These are phyloP conservation scores for Hydrangea macrophylla DNA, from an alignment of 148 eudicot species.

Conservation along the genomic window DNA sequence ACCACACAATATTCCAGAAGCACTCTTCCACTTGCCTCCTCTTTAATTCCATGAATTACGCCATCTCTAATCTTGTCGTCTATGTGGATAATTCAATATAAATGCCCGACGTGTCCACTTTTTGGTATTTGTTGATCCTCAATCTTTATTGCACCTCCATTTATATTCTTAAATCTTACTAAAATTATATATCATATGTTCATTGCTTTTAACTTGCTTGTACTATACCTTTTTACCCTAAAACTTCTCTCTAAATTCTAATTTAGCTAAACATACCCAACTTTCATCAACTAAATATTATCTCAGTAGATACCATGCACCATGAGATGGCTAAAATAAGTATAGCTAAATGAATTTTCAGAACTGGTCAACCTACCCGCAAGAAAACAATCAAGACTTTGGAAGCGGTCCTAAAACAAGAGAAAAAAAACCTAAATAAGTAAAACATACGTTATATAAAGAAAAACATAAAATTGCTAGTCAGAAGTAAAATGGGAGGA, in stretches of 20 bases:
- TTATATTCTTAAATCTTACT: too few species aligned
- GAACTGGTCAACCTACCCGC: slow-evolving; percentile 55
- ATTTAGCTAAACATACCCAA: background rate
- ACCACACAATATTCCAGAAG: too few species aligned
- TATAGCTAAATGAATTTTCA: background rate
- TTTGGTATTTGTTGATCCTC: too few species aligned
- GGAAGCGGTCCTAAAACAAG: slow-evolving; percentile 74
- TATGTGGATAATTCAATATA: too few species aligned
- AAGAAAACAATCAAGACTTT: slow-evolving; percentile 90
- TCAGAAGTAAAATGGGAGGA: slow-evolving; percentile 7
- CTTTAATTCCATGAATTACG: too few species aligned
- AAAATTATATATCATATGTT: too few species aligned
- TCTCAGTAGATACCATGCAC: too few species aligned
- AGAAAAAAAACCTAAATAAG: slow-evolving; percentile 6
- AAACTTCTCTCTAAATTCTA: background rate
- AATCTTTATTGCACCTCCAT: too few species aligned
- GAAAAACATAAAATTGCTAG: background rate
- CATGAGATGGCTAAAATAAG: background rate
- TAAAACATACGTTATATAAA: background rate
- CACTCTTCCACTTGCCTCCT: too few species aligned
- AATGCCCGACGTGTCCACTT: too few species aligned
- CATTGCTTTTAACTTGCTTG: background rate
- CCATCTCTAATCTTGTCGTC: too few species aligned
- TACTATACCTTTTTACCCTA: background rate
- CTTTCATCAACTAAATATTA: background rate